phyloP scores from a whole-genome alignment of 306 rosid species.

The Cicer bijugum region DNA sequence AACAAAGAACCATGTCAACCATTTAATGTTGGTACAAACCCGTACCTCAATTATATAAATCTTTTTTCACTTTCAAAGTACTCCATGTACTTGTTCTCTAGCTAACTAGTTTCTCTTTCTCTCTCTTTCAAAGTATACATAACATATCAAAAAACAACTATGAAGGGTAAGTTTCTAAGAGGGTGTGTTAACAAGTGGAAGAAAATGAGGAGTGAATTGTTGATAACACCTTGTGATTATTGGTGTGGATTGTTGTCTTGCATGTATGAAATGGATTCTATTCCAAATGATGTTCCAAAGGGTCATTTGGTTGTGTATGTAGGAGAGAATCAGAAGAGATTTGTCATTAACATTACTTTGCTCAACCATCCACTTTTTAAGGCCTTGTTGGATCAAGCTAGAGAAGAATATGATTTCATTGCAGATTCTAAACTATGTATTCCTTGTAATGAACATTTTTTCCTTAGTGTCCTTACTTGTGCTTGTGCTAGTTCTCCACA shows the following conservation, averaged over 20 bases:
- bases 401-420: slow-evolving; percentile 78
- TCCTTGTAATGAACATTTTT: slow-evolving; percentile 78
- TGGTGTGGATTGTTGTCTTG: slow-evolving; percentile 57
- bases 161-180: slow-evolving; percentile 53
- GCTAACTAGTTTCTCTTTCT: not conserved
- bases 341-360: slow-evolving; percentile 67
- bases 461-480: slow-evolving; percentile 62
- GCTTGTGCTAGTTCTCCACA: slow-evolving; percentile 59
- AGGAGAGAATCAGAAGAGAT: slow-evolving; percentile 78
- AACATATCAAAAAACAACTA: slow-evolving; percentile 8
- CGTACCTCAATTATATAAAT: slow-evolving; percentile 60
- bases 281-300: slow-evolving; percentile 92
- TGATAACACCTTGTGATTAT: slow-evolving; percentile 52
- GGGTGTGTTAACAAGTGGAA: slow-evolving; percentile 74
- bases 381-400: slow-evolving; percentile 84
- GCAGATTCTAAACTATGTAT: slow-evolving; percentile 73
- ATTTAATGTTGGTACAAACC: slow-evolving; percentile 52
- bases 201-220: slow-evolving; percentile 56
- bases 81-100: slow-evolving; percentile 46
- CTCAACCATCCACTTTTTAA: slow-evolving; percentile 84
- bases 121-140: not conserved
- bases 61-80: slow-evolving; percentile 51
- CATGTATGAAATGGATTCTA: slow-evolving; percentile 52
- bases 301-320: slow-evolving; percentile 95
- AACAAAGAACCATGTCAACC: slow-evolving; percentile 58